Conservation (phyloP, 2,329 filamentous ascomycete genomes). For the Penicillium sclerotigenum region DNA sequence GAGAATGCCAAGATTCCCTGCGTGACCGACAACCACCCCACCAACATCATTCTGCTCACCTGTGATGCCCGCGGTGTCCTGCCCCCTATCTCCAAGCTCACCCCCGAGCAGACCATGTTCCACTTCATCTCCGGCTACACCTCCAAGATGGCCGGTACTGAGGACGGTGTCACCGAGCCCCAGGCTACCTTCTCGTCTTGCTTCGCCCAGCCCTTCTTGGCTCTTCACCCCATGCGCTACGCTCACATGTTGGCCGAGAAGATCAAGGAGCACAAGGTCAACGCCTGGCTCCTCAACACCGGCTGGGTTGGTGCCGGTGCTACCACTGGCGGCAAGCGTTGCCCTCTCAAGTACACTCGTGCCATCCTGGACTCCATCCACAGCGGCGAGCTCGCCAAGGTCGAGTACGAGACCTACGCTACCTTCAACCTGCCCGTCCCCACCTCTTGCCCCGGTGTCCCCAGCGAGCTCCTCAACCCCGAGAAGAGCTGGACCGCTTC, state of each 20-base stretch:
- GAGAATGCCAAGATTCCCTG: constrained; percentile 98
- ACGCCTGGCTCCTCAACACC: constrained; percentile 98
- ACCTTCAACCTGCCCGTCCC: constrained; percentile 97
- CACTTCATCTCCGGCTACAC: constrained; percentile 99
- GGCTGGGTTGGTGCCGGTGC: constrained; percentile 93
- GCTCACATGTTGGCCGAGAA: constrained; percentile 98
- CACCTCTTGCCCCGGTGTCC: constrained; percentile 83
- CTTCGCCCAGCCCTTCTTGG: constrained; percentile 98
- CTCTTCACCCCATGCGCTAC: constrained; percentile 98
- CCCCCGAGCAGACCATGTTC: constrained; percentile 97
- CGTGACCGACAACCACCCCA: constrained; percentile 79
- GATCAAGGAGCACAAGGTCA: constrained; percentile 91
- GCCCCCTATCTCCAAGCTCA: constrained; percentile 95
- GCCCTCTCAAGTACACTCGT: constrained; percentile 97
- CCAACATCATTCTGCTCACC: constrained; percentile 96
- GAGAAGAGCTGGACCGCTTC: constrained; percentile 86
- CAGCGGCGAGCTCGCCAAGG: constrained; percentile 89
- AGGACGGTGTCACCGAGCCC: constrained; percentile 94
- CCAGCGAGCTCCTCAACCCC: constrained; percentile 89
- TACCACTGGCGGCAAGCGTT: constrained; percentile 89
- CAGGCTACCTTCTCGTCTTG: constrained; percentile 98
- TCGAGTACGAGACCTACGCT: constrained; percentile 90
- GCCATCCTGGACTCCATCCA: constrained; percentile 98
- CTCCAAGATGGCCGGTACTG: constrained; percentile 99
- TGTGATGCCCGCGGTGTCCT: constrained; percentile 97